Evolutionary conservation across 805 yeast genomes (phyloP), one percentile per base, ranked within the genome.

Genomic region (Sugiyamaella mastotermitis): DNA sequence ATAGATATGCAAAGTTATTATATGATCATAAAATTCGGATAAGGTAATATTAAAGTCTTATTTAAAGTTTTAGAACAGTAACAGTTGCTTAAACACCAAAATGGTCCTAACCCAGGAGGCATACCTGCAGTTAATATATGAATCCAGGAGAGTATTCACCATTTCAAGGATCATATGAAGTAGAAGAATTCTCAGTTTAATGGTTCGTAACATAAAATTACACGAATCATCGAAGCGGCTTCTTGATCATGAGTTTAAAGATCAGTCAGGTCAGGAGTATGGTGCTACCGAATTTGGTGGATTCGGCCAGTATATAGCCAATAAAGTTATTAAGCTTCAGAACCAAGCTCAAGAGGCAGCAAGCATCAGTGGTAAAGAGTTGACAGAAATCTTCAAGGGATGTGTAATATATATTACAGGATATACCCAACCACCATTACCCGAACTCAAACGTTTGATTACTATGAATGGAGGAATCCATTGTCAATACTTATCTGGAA

Each of bases 401-500:
- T 83, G 88, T 55, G 59, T 66, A 1, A 68, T 90, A 3, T 78
- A 82, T 56, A 86, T 90, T n/a, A 88, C 87, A 52, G 98, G 98
- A 1, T 77, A 82, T 51, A 90, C 97, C 0, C 62, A 61, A 2
- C 97, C 97, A 0, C 76, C 88, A n/a, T 71, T 86, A 11, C 62
- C 72, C 29, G 80, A 76, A 43, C 61, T 92, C 21, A 90, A 83
- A 51, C 71, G 78, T 39, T 50, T 85, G 48, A 78, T 90, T 2
- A 74, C 83, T 2, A 48, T 76, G 7, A 72, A 88, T 58, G 97
- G 97, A 1, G 98, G 98, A 0, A 68, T 63, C 36, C 84, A 83
- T 45, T 53, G 80, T 16, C 81, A 80, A 45, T 78, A 75, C 58
- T 58, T 90, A 29, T 68, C 75, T 3, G 77, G 80, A 4, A 88